Conservation (phyloP, 1,139 yeast species). For the Geotrichum aggregatum region DNA sequence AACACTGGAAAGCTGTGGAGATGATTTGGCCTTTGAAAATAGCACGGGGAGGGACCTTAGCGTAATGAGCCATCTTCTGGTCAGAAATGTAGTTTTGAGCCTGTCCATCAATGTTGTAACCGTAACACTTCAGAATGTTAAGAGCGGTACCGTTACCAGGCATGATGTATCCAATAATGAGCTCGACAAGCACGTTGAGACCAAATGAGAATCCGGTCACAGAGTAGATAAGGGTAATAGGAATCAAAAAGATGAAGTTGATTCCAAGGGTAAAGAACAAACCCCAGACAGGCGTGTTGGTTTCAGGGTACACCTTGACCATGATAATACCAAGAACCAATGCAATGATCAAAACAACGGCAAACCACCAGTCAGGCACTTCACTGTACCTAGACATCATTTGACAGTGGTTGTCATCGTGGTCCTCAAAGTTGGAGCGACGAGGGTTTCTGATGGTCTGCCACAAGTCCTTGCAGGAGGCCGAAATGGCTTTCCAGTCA, state of each 20-base stretch:
- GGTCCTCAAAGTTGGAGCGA: conserved; percentile 35
- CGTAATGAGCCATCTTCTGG: conserved; percentile 59
- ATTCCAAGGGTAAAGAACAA: conserved; percentile 55
- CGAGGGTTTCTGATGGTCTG: conserved; percentile 37
- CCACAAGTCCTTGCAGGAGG: conserved; percentile 23
- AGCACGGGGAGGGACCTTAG: conserved; percentile 58
- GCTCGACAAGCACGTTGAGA: conserved; percentile 52
- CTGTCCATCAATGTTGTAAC: conserved; percentile 57
- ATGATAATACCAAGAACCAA: conserved; percentile 48
- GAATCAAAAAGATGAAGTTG: conserved; percentile 51
- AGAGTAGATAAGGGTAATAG: conserved; percentile 47
- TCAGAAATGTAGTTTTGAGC: conserved; percentile 55
- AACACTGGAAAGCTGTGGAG: conserved; percentile 37
- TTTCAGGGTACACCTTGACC: conserved; percentile 45
- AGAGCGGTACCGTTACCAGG: conserved; percentile 62
- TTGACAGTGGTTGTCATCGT: conserved; percentile 24
- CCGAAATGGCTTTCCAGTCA: conserved; percentile 27
- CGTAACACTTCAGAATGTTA: conserved; percentile 54
- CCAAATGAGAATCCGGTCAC: conserved; percentile 33
- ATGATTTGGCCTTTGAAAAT: conserved; percentile 56
- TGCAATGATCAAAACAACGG: conserved; percentile 40
- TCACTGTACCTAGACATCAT: conserved; percentile 48
- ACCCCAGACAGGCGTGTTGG: conserved; percentile 50
- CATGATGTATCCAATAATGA: conserved; percentile 58
- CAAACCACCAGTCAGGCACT: conserved; percentile 30